A percentile compares a stretch with the other conserved stretches of the same genome.
These are phyloP conservation scores for Meripilus lineatus DNA, from an alignment of 1,284 basidiomycete genomes.

Conservation along the genomic window DNA sequence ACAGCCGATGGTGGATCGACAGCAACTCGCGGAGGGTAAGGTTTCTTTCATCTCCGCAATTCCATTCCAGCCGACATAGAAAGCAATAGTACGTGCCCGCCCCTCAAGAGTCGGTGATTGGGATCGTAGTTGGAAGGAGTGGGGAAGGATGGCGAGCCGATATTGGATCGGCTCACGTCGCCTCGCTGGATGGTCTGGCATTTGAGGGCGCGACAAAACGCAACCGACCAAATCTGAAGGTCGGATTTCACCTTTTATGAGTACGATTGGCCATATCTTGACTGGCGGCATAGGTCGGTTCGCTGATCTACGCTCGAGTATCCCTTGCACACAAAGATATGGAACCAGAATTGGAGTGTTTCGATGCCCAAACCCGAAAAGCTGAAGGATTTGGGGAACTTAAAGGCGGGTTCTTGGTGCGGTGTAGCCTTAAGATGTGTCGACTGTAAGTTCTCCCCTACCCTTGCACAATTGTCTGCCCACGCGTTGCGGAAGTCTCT, in stretches of 20 bases:
- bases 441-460: constrained; percentile 52
- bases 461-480: background rate
- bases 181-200: constrained; percentile 73
- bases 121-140: constrained; percentile 61
- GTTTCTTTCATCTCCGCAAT: constrained; percentile 1
- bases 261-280: background rate
- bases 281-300: constrained; percentile 55
- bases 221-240: constrained; percentile 82
- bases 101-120: constrained; percentile 76
- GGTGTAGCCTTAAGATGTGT: constrained; percentile 74
- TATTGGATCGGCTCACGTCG: constrained; percentile 75
- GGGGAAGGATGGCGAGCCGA: constrained; percentile 83
- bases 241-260: constrained; percentile 21
- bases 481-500: constrained; percentile 41
- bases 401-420: constrained; percentile 71
- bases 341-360: constrained; percentile 86
- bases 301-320: constrained; percentile 77
- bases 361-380: constrained; percentile 81
- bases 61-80: constrained; percentile 7
- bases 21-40: constrained; percentile 69
- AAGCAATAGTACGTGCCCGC: constrained; percentile 75
- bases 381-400: constrained; percentile 82
- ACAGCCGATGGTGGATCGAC: constrained; percentile 79
- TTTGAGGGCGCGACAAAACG: constrained; percentile 86
- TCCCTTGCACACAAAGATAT: constrained; percentile 85